Conservation (phyloP, 1,284 basidiomycete genomes). For the Malassezia obtusa region DNA sequence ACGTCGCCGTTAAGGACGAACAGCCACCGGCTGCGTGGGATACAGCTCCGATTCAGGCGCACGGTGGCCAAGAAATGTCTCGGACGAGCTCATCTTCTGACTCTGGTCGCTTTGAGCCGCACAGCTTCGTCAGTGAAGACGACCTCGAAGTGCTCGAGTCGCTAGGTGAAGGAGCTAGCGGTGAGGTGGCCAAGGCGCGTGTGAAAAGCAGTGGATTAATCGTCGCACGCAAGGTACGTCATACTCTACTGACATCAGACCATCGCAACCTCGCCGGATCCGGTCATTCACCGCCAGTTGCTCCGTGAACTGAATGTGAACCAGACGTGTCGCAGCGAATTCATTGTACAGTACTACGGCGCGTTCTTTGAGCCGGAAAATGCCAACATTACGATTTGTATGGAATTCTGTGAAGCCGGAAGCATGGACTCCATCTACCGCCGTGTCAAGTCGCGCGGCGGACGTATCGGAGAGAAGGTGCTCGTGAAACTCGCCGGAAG, state of each 20-base stretch:
- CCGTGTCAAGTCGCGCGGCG: constrained; percentile 65
- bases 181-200: constrained; percentile 81
- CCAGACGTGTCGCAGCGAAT: constrained; percentile 69
- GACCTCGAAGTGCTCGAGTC: constrained; percentile 63
- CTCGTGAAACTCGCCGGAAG: constrained; percentile 83
- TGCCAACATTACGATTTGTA: constrained; percentile 86
- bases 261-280: constrained; percentile 86
- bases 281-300: constrained; percentile 72
- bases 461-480: constrained; percentile 80
- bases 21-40: no score
- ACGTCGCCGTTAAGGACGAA: not conserved
- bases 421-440: constrained; percentile 74
- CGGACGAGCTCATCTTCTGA: not conserved
- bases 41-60: not conserved
- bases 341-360: constrained; percentile 86
- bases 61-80: not conserved
- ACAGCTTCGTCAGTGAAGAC: constrained; percentile 36
- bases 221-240: constrained; percentile 75
- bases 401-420: constrained; percentile 83
- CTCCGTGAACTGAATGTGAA: constrained; percentile 85
- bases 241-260: constrained; percentile 52
- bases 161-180: constrained; percentile 89
- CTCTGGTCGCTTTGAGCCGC: not conserved
- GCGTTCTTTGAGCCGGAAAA: constrained; percentile 87
- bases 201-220: constrained; percentile 66